Conservation (phyloP, 495 filamentous ascomycete species). For the Neurospora sp. region DNA sequence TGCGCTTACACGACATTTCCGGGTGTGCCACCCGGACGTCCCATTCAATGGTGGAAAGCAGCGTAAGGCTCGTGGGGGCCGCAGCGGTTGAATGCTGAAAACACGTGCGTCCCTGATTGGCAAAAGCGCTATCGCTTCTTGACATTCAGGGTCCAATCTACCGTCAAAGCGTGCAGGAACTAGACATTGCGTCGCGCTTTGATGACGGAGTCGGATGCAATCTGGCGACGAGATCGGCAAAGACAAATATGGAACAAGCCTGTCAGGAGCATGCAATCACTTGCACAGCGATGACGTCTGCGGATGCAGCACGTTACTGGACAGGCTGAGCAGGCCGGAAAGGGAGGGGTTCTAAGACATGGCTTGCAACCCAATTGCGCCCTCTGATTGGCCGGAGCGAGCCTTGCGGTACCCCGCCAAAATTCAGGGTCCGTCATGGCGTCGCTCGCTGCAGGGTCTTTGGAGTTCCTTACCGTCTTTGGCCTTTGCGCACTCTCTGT, state of each 20-base stretch:
- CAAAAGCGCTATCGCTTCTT: background rate
- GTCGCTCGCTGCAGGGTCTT: constrained; percentile 11
- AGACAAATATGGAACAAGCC: background rate
- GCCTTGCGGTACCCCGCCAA: constrained; percentile 2
- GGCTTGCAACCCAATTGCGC: background rate
- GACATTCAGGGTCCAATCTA: background rate
- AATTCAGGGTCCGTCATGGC: constrained; percentile 9
- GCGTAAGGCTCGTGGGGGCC: constrained; percentile 25
- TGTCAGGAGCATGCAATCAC: background rate
- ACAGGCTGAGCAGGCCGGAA: background rate
- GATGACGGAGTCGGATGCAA: background rate
- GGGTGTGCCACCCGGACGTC: constrained; percentile 79
- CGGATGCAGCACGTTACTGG: constrained; percentile 2
- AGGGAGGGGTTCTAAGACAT: constrained; percentile 7
- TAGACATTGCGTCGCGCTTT: background rate
- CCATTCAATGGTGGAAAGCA: constrained; percentile 62
- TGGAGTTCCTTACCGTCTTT: background rate
- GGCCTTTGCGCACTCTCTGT: background rate
- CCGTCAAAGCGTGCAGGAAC: background rate
- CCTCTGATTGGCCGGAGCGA: constrained; percentile 7
- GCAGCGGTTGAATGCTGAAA: constrained; percentile 11
- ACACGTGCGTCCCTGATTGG: background rate
- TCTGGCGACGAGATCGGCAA: background rate
- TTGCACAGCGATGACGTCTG: constrained; percentile 17
- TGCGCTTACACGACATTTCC: constrained; percentile 83